Base-by-base conservation (phyloP, 331 rosid genomes). In the Erythrophleum ivorense region DNA sequence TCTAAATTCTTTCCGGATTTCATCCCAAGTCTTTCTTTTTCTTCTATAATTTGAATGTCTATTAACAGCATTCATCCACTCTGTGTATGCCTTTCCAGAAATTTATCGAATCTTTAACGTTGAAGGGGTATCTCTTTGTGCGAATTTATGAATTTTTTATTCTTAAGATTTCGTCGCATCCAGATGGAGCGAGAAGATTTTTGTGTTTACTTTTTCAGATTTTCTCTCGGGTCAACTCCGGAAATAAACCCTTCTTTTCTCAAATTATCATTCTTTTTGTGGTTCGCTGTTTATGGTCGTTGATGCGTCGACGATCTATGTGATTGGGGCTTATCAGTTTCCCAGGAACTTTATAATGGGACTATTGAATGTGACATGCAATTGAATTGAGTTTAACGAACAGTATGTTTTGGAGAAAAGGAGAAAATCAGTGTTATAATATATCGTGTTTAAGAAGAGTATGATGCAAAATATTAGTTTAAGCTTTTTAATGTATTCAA, bases 1-100 rank as follows among this genome's bases (percentile, higher is more conserved):
- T 19, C 62, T 65, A 38, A 18, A 9, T 19, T 11, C 73, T 33
- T 64, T 71, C 53, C 10, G 3, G 81, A 21, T 66, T 48, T 46
- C 31, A 9, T 73, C 33, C 5, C 2, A 15, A 31, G 0, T 45
- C 50, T 38, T 48, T 59, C 46, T 68, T 59, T n/a, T 66, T 40
- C 48, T 15, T 53, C 38, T 69, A 4, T 50, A 19, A 76, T 77
- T 53, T 53, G 36, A 58, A n/a, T 79, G 52, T 52, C 64, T 52
- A 14, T 41, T 7, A 1, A 9, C 50, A 0, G 57, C 55, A 75
- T 43, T 59, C 55, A 43, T 75, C 55, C 15, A 7, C 7, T 29
- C 52, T 55, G 14, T 74, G 41, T 74, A 57, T 40, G 19, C 19
- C 57, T 14, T 3, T 53, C 50, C 36, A 34, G 18, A 29, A 19